Evolutionary conservation across 2,329 filamentous ascomycete genomes (phyloP).

Genomic region (Botrytis medusae): DNA sequence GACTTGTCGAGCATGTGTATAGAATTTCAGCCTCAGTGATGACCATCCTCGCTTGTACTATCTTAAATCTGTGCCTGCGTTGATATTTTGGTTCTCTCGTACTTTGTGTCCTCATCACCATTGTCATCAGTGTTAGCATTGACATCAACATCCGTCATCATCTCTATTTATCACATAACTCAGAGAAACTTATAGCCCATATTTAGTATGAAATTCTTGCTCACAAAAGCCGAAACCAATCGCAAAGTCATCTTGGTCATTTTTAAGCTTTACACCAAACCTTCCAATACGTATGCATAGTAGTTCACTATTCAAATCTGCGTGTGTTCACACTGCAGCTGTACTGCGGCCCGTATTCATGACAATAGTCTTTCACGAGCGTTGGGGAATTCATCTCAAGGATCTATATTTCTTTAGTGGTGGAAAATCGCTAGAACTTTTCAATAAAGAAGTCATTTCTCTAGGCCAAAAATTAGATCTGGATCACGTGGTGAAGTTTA

Average conservation of each 20-base stretch:
- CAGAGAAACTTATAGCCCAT: not conserved
- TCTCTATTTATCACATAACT: not conserved
- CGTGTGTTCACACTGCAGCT: not conserved
- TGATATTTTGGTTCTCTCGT: not conserved
- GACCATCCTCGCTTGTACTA: not conserved
- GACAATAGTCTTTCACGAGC: fast-evolving
- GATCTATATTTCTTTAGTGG: not conserved
- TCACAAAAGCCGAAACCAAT: not conserved
- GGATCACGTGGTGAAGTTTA: not conserved
- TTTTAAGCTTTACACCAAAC: not conserved
- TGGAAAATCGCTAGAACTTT: not conserved
- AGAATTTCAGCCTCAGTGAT: not conserved
- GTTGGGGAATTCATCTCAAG: fast-evolving
- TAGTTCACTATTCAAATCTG: not conserved
- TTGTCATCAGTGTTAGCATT: not conserved
- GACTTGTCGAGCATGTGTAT: not conserved
- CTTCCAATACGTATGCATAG: fast-evolving
- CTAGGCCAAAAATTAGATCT: not conserved
- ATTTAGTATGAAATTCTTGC: not conserved
- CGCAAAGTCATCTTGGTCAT: not conserved
- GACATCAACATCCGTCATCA: not conserved
- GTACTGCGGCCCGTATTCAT: not conserved
- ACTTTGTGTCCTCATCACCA: not conserved
- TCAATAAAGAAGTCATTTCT: not conserved
- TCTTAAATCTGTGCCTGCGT: not conserved